Base-by-base conservation (phyloP, 306 rosid genomes). In the Trichosanthes cucumerina region DNA sequence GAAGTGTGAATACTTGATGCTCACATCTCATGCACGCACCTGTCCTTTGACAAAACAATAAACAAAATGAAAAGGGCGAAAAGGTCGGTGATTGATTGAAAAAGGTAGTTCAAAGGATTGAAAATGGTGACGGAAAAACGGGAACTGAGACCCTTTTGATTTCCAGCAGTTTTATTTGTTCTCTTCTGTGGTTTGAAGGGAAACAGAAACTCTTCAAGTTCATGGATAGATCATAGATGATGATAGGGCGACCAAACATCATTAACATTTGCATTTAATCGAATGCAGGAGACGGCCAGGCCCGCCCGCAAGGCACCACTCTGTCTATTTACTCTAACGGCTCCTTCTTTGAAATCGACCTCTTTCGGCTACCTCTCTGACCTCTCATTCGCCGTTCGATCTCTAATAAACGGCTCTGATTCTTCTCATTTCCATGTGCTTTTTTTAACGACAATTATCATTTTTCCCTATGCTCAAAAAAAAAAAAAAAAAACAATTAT, bases 81-180 rank as follows among this genome's bases (percentile, higher is more conserved):
- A 71, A 12, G 56, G 38, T 43, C 77, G 77, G 77, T 46, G 77
- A 43, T 71, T 71, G 58, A 71, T 71, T 71, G 77, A 39, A 66
- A 60, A 66, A n/a, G 26, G 73, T 21, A 36, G 13, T 18, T 64
- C 46, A 64, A 34, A 34, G 46, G 26, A 39, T 68, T 68, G 75
- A 71, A 71, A 43, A 43, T 24, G 21, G 36, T 70, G 76, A 70
- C 18, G 4, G 34, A 21, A 23, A 43, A 44, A 23, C 14, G 31
- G 21, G 15, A 44, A 43, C 56, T 10, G 5, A 39, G 12, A 44
- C 38, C 6, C 11, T 70, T 70, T 44, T 7, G 10, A 70, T 43
- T 39, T 68, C 5, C 34, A 12, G 65, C 65, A 23, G 34, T 15
- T n/a, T 34, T 9, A 38, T n/a, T 39, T 65, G 4, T 63, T 38